These are phyloP conservation scores for Syncephalastrum monosporum DNA, from an alignment of 371 early-diverging fungal genomes.

Conservation along the genomic window DNA sequence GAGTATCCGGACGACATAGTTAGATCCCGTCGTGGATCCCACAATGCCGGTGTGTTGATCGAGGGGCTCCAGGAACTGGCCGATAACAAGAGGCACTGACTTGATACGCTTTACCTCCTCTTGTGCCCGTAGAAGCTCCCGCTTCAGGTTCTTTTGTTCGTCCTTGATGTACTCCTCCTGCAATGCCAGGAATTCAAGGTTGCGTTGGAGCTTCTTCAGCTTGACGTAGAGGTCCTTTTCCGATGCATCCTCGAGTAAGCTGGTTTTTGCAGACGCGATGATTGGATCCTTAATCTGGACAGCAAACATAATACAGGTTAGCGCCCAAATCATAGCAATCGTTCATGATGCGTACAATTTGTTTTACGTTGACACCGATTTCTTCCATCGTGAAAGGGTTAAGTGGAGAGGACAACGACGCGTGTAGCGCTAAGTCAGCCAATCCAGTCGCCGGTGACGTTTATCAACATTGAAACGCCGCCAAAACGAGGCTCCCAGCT, in stretches of 20 bases:
- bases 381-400: constrained; percentile 36
- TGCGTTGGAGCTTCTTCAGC: constrained; percentile 92
- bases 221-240: constrained; percentile 90
- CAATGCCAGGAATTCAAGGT: constrained; percentile 94
- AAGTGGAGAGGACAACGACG: no score
- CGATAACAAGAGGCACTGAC: constrained; percentile 99
- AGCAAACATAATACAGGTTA: neutral
- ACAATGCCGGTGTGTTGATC: constrained; percentile 99
- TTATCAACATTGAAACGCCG: no score
- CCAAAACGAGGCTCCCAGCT: no score
- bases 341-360: constrained; percentile 19
- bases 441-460: no score
- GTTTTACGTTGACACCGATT: constrained; percentile 40
- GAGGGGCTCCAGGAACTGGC: constrained; percentile 99
- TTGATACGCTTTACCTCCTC: constrained; percentile 99
- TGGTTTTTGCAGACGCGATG: constrained; percentile 9
- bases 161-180: constrained; percentile 99
- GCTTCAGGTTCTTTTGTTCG: constrained; percentile 96
- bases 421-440: no score
- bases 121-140: constrained; percentile 93
- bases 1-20: constrained; percentile 96
- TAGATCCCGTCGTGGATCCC: constrained; percentile 95
- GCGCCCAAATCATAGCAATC: neutral
- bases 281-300: constrained; percentile 6
- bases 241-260: constrained; percentile 51